Percentiles rank a stretch among this genome's conserved stretches.
These are phyloP conservation scores for Parmelia sp. DNA, from an alignment of 495 filamentous ascomycete genomes.

Conservation along the genomic window DNA sequence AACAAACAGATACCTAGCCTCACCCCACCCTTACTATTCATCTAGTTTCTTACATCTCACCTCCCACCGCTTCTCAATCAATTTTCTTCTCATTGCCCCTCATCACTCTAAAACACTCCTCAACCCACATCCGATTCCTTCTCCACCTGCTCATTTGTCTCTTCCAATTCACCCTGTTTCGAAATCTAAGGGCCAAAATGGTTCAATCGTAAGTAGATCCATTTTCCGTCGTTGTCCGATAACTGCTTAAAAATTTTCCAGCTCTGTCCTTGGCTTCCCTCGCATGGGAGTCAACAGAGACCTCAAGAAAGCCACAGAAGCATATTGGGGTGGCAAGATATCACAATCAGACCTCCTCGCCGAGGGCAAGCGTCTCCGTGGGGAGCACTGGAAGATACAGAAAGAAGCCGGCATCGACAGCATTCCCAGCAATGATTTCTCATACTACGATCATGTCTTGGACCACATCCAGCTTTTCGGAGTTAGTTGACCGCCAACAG, in stretches of 20 bases:
- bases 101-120: background rate
- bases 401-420: conserved; percentile 93
- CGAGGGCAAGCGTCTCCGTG: conserved; percentile 93
- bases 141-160: background rate
- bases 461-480: conserved; percentile 98
- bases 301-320: conserved; percentile 98
- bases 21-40: background rate
- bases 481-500: conserved; percentile 46
- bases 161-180: conserved; percentile 10
- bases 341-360: conserved; percentile 77
- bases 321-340: conserved; percentile 93
- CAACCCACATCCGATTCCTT: too few species aligned
- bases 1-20: background rate
- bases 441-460: conserved; percentile 96
- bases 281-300: conserved; percentile 97
- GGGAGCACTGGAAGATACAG: conserved; percentile 98
- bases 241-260: conserved; percentile 22
- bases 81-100: background rate
- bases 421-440: conserved; percentile 99
- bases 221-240: background rate
- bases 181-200: conserved; percentile 50
- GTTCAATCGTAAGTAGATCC: conserved; percentile 61
- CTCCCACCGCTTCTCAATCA: background rate
- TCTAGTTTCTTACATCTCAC: background rate
- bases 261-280: conserved; percentile 72